Evolutionary conservation across 2,329 filamentous ascomycete genomes (phyloP).

Genomic region (Pestalotiopsis sp.): DNA sequence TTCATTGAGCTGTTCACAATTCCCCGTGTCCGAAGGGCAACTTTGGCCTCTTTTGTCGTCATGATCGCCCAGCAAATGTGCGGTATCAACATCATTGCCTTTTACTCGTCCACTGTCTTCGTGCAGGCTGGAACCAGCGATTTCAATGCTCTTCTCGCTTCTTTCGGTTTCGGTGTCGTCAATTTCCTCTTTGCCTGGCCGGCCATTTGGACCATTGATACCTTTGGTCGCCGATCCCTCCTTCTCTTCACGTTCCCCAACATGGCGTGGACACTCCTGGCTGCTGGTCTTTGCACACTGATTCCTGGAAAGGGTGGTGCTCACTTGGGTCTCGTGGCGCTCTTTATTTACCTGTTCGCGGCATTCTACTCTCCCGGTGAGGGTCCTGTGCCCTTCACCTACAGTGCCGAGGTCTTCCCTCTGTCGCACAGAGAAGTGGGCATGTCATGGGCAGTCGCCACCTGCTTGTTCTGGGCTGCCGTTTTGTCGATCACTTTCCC

Average conservation of each 20-base stretch:
- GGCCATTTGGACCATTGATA: constrained; percentile 66
- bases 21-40: constrained; percentile 69
- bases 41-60: constrained; percentile 72
- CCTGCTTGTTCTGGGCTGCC: constrained; percentile 57
- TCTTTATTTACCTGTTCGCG: constrained; percentile 58
- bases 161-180: constrained; percentile 64
- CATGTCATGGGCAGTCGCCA: constrained; percentile 66
- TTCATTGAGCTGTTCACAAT: constrained; percentile 69
- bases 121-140: constrained; percentile 54
- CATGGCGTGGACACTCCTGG: constrained; percentile 62
- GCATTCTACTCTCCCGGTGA: constrained; percentile 62
- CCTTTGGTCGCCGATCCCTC: constrained; percentile 62
- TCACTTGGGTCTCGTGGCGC: constrained; percentile 44
- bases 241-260: constrained; percentile 67
- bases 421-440: constrained; percentile 67
- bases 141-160: constrained; percentile 59
- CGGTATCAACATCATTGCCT: constrained; percentile 28
- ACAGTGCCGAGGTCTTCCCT: constrained; percentile 66
- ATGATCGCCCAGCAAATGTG: constrained; percentile 80
- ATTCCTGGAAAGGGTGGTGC: constrained; percentile 31
- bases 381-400: constrained; percentile 64
- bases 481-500: constrained; percentile 61
- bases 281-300: constrained; percentile 55
- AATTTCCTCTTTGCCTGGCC: constrained; percentile 68
- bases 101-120: constrained; percentile 70